These are phyloP conservation scores for Sporopachydermia cereana DNA, from an alignment of 1,139 yeast species.

Conservation along the genomic window DNA sequence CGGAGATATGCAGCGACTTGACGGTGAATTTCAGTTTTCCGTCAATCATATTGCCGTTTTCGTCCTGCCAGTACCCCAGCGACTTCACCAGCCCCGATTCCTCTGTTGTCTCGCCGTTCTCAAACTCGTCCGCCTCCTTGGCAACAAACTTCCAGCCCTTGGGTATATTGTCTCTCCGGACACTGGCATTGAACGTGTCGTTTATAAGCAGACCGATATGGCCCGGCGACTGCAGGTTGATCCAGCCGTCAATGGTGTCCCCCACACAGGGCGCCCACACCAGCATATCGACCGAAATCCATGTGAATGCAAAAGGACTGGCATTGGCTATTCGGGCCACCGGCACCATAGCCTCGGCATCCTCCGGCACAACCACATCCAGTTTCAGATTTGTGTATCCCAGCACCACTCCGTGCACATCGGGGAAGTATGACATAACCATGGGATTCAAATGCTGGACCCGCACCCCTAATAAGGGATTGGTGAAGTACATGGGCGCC, in stretches of 20 bases:
- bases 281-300: constrained; percentile 77
- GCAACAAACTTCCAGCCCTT: constrained; percentile 73
- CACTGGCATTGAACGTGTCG: constrained; percentile 91
- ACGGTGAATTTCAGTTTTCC: constrained; percentile 72
- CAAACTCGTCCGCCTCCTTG: constrained; percentile 50
- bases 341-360: constrained; percentile 25
- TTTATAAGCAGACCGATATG: constrained; percentile 86
- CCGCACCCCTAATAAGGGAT: constrained; percentile 68
- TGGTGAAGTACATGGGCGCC: constrained; percentile 64
- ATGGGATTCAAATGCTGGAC: constrained; percentile 84
- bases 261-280: constrained; percentile 87
- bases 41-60: constrained; percentile 56
- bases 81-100: constrained; percentile 26
- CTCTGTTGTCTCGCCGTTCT: constrained; percentile 22
- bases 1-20: constrained; percentile 61
- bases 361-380: constrained; percentile 21
- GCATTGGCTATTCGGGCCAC: constrained; percentile 64
- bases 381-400: constrained; percentile 58
- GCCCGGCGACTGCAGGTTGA: constrained; percentile 88
- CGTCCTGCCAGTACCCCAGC: constrained; percentile 82
- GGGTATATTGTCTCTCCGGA: constrained; percentile 77
- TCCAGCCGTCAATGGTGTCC: constrained; percentile 73
- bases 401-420: constrained; percentile 72
- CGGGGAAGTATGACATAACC: constrained; percentile 67
- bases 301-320: constrained; percentile 78